Evolutionary conservation across 2,329 filamentous ascomycete species (phyloP).

Genomic region (Alternaria solani): DNA sequence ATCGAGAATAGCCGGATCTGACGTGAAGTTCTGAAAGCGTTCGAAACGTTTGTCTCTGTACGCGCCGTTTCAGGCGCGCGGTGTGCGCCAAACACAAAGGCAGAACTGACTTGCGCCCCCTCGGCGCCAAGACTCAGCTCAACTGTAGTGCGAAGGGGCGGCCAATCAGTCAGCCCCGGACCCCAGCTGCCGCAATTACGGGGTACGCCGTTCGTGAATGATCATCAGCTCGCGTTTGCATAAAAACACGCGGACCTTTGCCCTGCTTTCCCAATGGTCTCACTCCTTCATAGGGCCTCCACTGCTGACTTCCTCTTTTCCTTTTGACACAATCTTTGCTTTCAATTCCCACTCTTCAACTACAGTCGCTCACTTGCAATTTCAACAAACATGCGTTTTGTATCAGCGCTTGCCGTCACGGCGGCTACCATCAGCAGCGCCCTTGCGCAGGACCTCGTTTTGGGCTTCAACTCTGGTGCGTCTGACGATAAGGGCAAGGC

Average conservation of each 20-base stretch:
- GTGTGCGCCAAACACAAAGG: background rate
- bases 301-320: background rate
- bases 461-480: slow-evolving; percentile 48
- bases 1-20: background rate
- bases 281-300: background rate
- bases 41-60: background rate
- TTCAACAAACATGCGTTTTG: slow-evolving; percentile 29
- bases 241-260: slow-evolving; percentile 10
- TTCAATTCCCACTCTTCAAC: slow-evolving; percentile 1
- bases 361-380: slow-evolving; percentile 22
- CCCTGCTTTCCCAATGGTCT: background rate
- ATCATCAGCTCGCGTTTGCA: slow-evolving; percentile 17
- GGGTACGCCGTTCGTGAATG: slow-evolving; percentile 16
- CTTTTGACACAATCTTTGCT: slow-evolving; percentile 5
- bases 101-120: background rate
- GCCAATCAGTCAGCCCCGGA: slow-evolving; percentile 8
- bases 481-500: slow-evolving; percentile 42
- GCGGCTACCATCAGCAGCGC: slow-evolving; percentile 32
- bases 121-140: slow-evolving; percentile 13
- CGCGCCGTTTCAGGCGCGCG: slow-evolving; percentile 15
- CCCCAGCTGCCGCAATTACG: slow-evolving; percentile 14
- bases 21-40: background rate
- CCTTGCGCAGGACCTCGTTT: slow-evolving; percentile 34
- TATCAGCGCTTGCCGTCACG: slow-evolving; percentile 32
- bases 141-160: slow-evolving; percentile 1